phyloP scores from a whole-genome alignment of 805 yeast species.

The Starmerella potacharoeniae region DNA sequence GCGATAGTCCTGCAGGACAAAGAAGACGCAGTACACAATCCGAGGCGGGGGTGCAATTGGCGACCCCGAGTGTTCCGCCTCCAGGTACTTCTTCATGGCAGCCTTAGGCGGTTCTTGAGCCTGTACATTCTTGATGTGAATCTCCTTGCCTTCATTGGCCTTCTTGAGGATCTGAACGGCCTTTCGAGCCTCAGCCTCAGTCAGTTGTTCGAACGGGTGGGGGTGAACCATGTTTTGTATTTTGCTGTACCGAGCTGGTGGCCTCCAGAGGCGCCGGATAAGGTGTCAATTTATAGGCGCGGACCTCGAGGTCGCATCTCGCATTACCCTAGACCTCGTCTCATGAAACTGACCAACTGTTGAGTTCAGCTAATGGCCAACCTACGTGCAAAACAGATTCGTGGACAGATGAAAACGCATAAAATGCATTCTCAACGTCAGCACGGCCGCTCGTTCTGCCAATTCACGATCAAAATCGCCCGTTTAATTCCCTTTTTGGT shows the following conservation, averaged over 20 bases:
- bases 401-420: background rate
- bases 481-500: background rate
- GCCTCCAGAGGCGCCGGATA: background rate
- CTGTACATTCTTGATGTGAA: constrained; percentile 28
- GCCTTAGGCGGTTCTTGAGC: constrained; percentile 63
- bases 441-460: too few relatives aligned
- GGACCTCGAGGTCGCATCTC: background rate
- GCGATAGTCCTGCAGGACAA: constrained; percentile 36
- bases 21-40: constrained; percentile 57
- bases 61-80: constrained; percentile 47
- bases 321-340: background rate
- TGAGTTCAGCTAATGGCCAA: background rate
- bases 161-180: constrained; percentile 24
- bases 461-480: background rate
- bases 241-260: background rate
- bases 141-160: constrained; percentile 24
- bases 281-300: background rate
- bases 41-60: constrained; percentile 50
- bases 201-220: constrained; percentile 30
- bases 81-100: constrained; percentile 54
- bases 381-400: background rate
- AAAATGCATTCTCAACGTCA: background rate
- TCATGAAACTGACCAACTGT: background rate
- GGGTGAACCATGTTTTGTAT: background rate
- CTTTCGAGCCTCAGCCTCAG: constrained; percentile 24